These are phyloP conservation scores for Dichotomocladium elegans DNA, from an alignment of 371 early-diverging fungal genomes.

Conservation along the genomic window DNA sequence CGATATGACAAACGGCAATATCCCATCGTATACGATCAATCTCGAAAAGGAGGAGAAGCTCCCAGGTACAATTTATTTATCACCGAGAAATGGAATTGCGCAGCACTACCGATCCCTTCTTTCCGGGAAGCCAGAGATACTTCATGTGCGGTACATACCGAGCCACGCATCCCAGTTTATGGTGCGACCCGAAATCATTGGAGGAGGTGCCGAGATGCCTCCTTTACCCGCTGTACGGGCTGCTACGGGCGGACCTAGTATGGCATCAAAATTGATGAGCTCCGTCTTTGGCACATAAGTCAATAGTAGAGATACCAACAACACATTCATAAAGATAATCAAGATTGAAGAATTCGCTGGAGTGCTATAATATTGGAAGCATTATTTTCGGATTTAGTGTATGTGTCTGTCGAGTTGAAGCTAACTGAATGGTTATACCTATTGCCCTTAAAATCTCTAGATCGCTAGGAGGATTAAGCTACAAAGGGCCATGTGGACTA, in stretches of 20 bases:
- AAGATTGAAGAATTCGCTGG: no score
- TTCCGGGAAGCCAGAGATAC: constrained; percentile 4
- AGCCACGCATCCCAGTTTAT: constrained; percentile 12
- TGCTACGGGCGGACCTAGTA: background rate
- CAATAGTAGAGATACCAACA: background rate
- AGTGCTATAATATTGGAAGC: no score
- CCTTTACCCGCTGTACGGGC: no score
- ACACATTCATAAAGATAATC: no score
- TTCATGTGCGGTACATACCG: constrained; percentile 15
- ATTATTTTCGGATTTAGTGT: no score
- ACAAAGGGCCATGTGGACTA: no score
- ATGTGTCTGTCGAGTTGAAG: no score
- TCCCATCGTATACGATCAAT: constrained; percentile 1
- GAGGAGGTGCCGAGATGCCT: background rate
- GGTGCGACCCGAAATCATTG: constrained; percentile 7
- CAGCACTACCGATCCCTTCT: constrained; percentile 12
- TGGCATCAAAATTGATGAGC: constrained; percentile 49
- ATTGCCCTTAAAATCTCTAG: no score
- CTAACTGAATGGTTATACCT: no score
- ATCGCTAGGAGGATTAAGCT: no score
- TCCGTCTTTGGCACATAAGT: constrained; percentile 34
- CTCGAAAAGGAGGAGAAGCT: constrained; percentile 17
- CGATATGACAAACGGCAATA: background rate
- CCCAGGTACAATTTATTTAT: constrained; percentile 10
- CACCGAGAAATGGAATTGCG: constrained; percentile 9